A percentile compares a stretch with the other conserved stretches of the same genome.
Evolutionary conservation across 495 filamentous ascomycete genomes (phyloP).

Genomic region (Penicillium chermesinum): DNA sequence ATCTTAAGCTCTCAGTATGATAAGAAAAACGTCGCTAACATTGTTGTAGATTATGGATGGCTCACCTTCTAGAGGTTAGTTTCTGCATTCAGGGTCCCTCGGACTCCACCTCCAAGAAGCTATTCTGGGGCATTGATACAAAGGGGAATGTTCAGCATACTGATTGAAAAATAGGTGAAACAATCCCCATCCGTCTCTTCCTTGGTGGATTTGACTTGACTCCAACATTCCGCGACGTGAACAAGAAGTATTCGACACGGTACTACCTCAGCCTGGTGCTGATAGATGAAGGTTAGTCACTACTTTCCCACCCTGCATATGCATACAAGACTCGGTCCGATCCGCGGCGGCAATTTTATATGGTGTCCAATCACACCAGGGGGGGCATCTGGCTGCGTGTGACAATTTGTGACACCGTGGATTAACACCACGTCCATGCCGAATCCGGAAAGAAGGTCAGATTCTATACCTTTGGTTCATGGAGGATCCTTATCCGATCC

Average conservation of each 20-base stretch:
- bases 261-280: conserved; percentile 97
- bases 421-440: background rate
- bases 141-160: conserved; percentile 5
- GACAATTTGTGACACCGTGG: background rate
- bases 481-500: no score
- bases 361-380: background rate
- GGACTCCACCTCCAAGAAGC: background rate
- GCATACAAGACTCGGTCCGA: background rate
- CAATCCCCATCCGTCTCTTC: conserved; percentile 96
- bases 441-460: no score
- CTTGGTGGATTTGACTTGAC: conserved; percentile 97
- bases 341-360: background rate
- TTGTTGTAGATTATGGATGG: conserved; percentile 89
- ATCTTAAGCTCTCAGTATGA: background rate
- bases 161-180: conserved; percentile 62
- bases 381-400: background rate
- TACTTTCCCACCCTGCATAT: background rate
- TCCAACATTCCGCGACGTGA: conserved; percentile 97
- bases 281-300: conserved; percentile 80
- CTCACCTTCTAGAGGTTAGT: conserved; percentile 79
- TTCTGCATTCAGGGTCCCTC: background rate
- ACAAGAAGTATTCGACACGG: conserved; percentile 98
- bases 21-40: conserved; percentile 14
- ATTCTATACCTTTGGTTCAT: no score
- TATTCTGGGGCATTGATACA: no score